phyloP scores from a whole-genome alignment of 1,284 basidiomycete species.

The Phenoliferia sp. region DNA sequence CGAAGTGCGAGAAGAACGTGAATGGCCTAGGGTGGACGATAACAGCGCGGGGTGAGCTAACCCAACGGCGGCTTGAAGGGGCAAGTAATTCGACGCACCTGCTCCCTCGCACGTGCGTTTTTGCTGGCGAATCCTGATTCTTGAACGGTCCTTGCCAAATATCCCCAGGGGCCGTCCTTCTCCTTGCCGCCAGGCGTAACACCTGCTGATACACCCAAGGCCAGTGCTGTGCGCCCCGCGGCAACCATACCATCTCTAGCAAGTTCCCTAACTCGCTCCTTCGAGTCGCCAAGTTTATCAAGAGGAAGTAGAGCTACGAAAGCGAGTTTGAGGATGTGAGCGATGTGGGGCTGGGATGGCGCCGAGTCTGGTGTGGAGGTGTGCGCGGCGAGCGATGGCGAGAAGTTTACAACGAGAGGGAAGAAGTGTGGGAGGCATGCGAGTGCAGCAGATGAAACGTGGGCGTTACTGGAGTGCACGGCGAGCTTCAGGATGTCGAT shows the following conservation, averaged over 20 bases:
- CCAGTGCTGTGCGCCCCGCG: slow-evolving; percentile 14
- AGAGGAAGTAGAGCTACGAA: slow-evolving; percentile 65
- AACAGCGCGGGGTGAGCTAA: neutral
- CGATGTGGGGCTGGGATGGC: slow-evolving; percentile 49
- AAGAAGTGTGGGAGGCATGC: slow-evolving; percentile 37
- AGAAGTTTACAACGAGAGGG: slow-evolving; percentile 39
- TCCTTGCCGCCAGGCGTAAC: slow-evolving; percentile 44
- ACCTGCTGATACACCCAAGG: slow-evolving; percentile 57
- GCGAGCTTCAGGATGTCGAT: slow-evolving; percentile 64
- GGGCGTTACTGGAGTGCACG: slow-evolving; percentile 72
- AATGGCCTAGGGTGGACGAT: slow-evolving; percentile 5
- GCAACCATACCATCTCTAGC: slow-evolving; percentile 65
- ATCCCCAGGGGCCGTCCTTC: slow-evolving; percentile 61
- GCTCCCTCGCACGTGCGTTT: slow-evolving; percentile 58
- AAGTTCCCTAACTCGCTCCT: slow-evolving; percentile 65
- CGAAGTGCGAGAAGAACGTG: slow-evolving; percentile 17
- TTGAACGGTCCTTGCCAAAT: slow-evolving; percentile 70
- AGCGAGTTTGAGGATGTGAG: slow-evolving; percentile 55
- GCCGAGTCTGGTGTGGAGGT: slow-evolving; percentile 56
- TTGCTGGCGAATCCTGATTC: slow-evolving; percentile 70
- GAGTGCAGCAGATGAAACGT: slow-evolving; percentile 49
- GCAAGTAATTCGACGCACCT: too few species aligned
- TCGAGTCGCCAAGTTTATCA: slow-evolving; percentile 72
- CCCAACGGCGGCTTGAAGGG: neutral
- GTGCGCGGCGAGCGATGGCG: slow-evolving; percentile 50